Conservation (phyloP, 2,329 filamentous ascomycete genomes). For the Claviceps capensis region DNA sequence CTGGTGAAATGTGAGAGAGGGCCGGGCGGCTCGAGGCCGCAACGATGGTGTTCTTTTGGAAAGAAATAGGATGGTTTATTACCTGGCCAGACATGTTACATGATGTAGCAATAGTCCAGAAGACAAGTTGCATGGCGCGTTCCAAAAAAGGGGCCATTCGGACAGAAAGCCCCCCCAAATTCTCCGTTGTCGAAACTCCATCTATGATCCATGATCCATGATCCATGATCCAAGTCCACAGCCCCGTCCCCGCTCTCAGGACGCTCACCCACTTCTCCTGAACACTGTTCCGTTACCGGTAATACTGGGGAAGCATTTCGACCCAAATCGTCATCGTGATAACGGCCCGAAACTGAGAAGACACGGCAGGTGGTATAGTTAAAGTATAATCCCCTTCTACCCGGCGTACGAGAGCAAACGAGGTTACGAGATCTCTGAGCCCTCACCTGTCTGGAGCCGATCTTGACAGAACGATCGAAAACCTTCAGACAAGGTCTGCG, state of each 20-base stretch:
- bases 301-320: not conserved
- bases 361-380: not conserved
- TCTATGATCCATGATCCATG: too few species aligned
- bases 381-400: conserved; percentile 1
- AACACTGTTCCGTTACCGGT: conserved; percentile 3
- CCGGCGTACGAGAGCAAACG: conserved; percentile 1
- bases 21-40: conserved; percentile 1
- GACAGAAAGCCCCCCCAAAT: not conserved
- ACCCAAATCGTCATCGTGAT: not conserved
- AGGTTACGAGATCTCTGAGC: not conserved
- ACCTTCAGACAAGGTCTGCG: conserved; percentile 6
- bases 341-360: not conserved
- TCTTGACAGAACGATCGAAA: conserved; percentile 6
- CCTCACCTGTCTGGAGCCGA: conserved; percentile 3
- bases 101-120: not conserved
- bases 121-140: not conserved
- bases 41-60: not conserved
- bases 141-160: not conserved
- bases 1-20: not conserved
- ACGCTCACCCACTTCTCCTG: not conserved
- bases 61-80: not conserved
- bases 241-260: not conserved
- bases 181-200: not conserved
- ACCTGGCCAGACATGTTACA: not conserved
- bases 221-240: too few species aligned